Conservation (phyloP, 1,139 yeast genomes). For the Entelexis sorbosivorans region DNA sequence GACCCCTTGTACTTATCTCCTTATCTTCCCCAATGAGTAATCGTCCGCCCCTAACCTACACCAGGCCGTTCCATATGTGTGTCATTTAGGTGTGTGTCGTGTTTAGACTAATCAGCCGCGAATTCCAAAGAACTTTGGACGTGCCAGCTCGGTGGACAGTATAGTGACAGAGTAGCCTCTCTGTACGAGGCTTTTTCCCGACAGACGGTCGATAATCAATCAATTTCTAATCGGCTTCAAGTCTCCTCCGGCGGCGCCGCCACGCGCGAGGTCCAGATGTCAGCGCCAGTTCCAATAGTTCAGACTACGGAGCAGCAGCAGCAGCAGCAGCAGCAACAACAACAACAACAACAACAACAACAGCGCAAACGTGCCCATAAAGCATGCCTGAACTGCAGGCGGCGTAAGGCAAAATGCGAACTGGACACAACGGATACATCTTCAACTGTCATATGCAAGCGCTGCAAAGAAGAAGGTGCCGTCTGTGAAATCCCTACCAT, state of each 20-base stretch:
- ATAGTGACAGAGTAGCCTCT: no score
- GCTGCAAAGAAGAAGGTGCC: conserved; percentile 70
- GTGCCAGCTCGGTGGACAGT: no score
- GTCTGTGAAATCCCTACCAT: conserved; percentile 65
- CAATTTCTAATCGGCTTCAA: no score
- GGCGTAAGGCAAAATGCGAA: conserved; percentile 76
- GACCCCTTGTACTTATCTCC: background rate
- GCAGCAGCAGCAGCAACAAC: background rate
- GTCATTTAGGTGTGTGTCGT: background rate
- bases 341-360: background rate
- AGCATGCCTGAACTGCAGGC: conserved; percentile 77
- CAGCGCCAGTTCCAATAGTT: background rate
- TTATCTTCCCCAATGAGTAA: conserved; percentile 1
- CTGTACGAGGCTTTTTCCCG: no score
- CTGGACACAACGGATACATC: conserved; percentile 66
- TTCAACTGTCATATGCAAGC: conserved; percentile 63
- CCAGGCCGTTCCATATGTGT: background rate
- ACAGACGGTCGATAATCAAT: no score
- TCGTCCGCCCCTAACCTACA: background rate
- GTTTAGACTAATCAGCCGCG: no score
- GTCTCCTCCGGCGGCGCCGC: no score
- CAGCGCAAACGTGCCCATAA: conserved; percentile 47
- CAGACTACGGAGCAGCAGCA: background rate
- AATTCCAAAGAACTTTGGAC: no score
- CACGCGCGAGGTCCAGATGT: background rate